Percentiles rank a stretch among this genome's conserved stretches.
Conservation (phyloP, 1,139 yeast genomes). For the Suhomyces coccinellae region DNA sequence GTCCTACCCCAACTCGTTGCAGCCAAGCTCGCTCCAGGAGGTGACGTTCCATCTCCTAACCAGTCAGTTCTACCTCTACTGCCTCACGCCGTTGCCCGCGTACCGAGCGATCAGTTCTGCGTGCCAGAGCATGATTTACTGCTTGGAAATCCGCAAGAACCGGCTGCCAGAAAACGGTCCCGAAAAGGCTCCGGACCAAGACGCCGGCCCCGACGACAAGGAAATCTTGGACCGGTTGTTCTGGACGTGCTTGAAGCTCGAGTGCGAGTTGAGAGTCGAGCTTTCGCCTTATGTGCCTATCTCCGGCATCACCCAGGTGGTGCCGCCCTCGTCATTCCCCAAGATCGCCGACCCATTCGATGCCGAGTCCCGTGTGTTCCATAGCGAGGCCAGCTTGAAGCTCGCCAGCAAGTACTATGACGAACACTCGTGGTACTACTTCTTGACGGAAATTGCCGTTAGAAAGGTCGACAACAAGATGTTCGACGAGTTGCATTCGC, state of each 20-base stretch:
- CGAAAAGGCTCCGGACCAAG: no score
- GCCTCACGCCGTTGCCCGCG: conserved; percentile 40
- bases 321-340: conserved; percentile 47
- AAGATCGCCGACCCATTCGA: conserved; percentile 30
- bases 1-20: conserved; percentile 27
- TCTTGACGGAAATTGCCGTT: conserved; percentile 50
- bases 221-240: conserved; percentile 40
- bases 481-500: conserved; percentile 39
- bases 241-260: conserved; percentile 49
- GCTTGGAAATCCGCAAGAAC: conserved; percentile 19
- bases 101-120: conserved; percentile 35
- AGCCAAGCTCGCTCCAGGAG: conserved; percentile 22
- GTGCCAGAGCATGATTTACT: conserved; percentile 38
- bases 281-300: conserved; percentile 44
- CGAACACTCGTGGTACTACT: conserved; percentile 49
- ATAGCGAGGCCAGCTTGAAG: conserved; percentile 30
- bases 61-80: conserved; percentile 38
- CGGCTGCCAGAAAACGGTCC: no score
- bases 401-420: conserved; percentile 36
- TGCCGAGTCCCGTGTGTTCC: conserved; percentile 18
- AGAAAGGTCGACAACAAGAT: conserved; percentile 48
- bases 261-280: conserved; percentile 47
- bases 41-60: conserved; percentile 34
- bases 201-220: conserved; percentile 13
- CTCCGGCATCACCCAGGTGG: conserved; percentile 42